A percentile compares a stretch with the other conserved stretches of the same genome.
Conservation (phyloP, 1,284 basidiomycete genomes). For the Moesziomyces parantarcticus region DNA sequence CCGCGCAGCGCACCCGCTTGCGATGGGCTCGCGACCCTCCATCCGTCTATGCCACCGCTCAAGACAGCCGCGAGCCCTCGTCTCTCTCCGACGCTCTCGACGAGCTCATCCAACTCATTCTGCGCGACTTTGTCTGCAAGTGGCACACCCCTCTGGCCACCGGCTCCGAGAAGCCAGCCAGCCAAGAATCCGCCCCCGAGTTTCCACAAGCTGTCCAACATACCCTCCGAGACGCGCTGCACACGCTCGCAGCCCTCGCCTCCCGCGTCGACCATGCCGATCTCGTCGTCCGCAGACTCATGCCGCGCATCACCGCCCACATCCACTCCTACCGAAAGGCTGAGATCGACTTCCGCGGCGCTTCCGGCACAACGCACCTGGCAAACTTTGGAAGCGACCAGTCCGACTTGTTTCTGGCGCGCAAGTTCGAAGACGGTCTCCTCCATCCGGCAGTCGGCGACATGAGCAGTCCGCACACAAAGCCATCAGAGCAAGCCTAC, state of each 20-base stretch:
- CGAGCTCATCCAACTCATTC: constrained; percentile 37
- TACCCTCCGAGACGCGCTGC: constrained; percentile 77
- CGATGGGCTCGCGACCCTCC: constrained; percentile 35
- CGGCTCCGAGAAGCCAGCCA: constrained; percentile 18
- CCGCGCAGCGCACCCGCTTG: constrained; percentile 40
- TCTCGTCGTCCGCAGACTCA: constrained; percentile 81
- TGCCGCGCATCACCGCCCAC: constrained; percentile 88
- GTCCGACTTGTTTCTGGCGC: constrained; percentile 79
- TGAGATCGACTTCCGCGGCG: constrained; percentile 81
- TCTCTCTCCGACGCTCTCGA: constrained; percentile 23
- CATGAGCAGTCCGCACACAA: constrained; percentile 85
- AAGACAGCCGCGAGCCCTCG: constrained; percentile 8
- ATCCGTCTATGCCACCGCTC: not conserved
- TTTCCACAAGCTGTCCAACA: constrained; percentile 86
- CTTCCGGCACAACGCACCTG: constrained; percentile 26
- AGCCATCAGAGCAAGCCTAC: constrained; percentile 87
- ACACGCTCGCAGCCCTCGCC: constrained; percentile 74
- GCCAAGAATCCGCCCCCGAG: constrained; percentile 75
- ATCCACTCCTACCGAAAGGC: constrained; percentile 90
- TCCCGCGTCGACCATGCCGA: constrained; percentile 78
- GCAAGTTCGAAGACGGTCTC: constrained; percentile 67
- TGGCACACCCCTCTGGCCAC: constrained; percentile 54
- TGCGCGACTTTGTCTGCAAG: constrained; percentile 60
- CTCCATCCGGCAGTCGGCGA: constrained; percentile 80
- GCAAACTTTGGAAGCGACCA: constrained; percentile 39